Conservation (phyloP, 345 rosid species). For the Salix purpurea region DNA sequence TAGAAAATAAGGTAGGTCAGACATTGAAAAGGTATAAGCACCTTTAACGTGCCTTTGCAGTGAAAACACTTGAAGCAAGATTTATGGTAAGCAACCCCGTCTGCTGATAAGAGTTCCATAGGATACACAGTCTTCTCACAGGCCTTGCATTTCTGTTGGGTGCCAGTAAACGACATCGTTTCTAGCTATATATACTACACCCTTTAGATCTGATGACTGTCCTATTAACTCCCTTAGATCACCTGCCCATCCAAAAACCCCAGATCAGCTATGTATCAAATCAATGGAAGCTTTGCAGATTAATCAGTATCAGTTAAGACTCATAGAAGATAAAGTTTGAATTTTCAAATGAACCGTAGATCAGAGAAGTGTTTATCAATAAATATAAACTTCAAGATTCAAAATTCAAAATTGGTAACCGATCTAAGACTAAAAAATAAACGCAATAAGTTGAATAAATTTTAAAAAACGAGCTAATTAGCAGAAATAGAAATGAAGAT, state of each 20-base stretch:
- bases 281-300: background rate
- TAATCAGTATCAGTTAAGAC: background rate
- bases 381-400: background rate
- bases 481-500: background rate
- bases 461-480: background rate
- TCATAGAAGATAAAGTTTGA: background rate
- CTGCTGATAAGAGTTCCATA: conserved; percentile 84
- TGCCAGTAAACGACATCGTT: conserved; percentile 86
- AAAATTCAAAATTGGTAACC: background rate
- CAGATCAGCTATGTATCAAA: background rate
- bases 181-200: background rate
- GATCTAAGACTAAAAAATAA: background rate
- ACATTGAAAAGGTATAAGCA: conserved; percentile 4
- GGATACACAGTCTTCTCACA: conserved; percentile 98
- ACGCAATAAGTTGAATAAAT: background rate
- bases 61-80: conserved; percentile 95
- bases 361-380: background rate
- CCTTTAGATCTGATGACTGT: conserved; percentile 13
- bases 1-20: background rate
- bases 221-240: background rate
- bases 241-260: conserved; percentile 6
- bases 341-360: background rate
- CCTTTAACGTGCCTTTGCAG: conserved; percentile 92
- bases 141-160: conserved; percentile 92
- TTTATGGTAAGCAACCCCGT: conserved; percentile 84